Conservation (phyloP, 2,329 filamentous ascomycete genomes). For the Neospermospora avenae region DNA sequence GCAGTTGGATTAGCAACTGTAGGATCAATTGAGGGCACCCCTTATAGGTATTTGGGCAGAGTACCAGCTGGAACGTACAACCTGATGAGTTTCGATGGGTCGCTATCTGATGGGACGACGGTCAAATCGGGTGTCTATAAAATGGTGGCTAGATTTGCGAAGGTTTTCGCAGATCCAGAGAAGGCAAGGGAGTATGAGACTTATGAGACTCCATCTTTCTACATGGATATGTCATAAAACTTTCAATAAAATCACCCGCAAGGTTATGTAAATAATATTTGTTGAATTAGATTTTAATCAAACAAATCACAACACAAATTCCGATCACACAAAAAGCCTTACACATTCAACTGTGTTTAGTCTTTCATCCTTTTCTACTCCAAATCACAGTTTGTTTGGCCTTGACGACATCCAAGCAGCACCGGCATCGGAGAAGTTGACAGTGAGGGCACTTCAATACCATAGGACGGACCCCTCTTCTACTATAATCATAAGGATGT, state of each 20-base stretch:
- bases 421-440: no score
- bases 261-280: no score
- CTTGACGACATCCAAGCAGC: no score
- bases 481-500: no score
- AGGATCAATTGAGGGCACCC: neutral
- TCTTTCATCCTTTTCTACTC: no score
- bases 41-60: neutral
- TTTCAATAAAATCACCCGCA: neutral
- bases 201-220: constrained; percentile 1
- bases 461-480: no score
- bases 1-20: neutral
- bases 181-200: constrained; percentile 2
- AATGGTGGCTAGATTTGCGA: constrained; percentile 5
- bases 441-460: no score
- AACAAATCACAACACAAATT: no score
- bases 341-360: no score
- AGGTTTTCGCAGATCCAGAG: constrained; percentile 2
- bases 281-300: no score
- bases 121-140: constrained; percentile 5
- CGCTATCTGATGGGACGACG: neutral
- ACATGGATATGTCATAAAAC: constrained; percentile 4
- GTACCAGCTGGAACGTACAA: neutral
- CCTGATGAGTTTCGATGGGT: neutral
- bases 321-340: no score
- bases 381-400: no score